A percentile compares a stretch with the other conserved stretches of the same genome.
phyloP scores from a whole-genome alignment of 257 asterid species.

The Salvia hispanica region DNA sequence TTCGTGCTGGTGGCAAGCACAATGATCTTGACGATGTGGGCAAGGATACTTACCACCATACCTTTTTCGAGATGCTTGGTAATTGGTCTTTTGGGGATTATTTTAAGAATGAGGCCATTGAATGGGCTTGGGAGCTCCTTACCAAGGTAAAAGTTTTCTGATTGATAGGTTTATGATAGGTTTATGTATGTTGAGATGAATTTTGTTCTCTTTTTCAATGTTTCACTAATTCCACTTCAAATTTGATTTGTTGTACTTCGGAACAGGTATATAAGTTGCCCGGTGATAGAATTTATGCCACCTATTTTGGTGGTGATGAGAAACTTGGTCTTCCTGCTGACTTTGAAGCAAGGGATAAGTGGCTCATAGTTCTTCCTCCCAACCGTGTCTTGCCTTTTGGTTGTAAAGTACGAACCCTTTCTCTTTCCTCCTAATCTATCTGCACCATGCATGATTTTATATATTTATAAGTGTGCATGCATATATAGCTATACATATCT shows the following conservation, averaged over 20 bases:
- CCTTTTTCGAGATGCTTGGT: conserved; percentile 99
- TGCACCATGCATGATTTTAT: neutral
- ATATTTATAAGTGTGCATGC: neutral
- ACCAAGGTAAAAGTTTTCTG: conserved; percentile 64
- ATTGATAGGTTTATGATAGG: no score
- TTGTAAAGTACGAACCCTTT: conserved; percentile 61
- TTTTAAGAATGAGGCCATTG: conserved; percentile 83
- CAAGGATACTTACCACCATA: conserved; percentile 97
- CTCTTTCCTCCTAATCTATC: neutral
- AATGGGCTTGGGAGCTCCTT: conserved; percentile 96
- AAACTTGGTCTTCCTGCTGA: conserved; percentile 91
- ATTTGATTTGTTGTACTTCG: conserved; percentile 4
- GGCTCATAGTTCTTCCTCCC: conserved; percentile 84
- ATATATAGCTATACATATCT: conserved; percentile 2
- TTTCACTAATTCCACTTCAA: neutral
- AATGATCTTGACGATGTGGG: conserved; percentile 98
- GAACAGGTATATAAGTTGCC: conserved; percentile 72
- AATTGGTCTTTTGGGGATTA: conserved; percentile 99
- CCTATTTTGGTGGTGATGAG: conserved; percentile 96
- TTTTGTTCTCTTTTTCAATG: neutral
- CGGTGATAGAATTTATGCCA: conserved; percentile 70
- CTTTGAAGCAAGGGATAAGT: conserved; percentile 73
- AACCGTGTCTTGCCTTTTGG: conserved; percentile 88
- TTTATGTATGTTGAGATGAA: neutral
- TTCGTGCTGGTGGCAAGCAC: conserved; percentile 99